phyloP scores from a whole-genome alignment of 305 asterid species.

The Fraxinus xanthoxyloides region DNA sequence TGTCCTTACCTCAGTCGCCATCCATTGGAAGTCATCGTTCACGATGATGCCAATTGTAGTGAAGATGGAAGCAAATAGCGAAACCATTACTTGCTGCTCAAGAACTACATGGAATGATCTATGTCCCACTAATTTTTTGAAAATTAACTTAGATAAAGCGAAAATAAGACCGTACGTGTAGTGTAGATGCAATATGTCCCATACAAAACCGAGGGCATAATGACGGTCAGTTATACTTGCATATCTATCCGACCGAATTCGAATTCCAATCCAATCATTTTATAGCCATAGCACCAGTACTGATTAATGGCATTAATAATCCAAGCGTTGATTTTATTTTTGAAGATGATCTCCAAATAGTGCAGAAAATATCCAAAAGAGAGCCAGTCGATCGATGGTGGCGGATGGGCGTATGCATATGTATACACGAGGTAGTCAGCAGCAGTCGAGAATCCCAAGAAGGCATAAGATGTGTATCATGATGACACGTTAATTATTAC shows the following conservation, averaged over 20 bases:
- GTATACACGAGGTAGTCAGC: conserved; percentile 88
- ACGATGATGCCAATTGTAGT: conserved; percentile 59
- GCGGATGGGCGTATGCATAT: conserved; percentile 77
- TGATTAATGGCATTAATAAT: conserved; percentile 54
- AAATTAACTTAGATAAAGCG: conserved; percentile 67
- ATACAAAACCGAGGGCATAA: conserved; percentile 59
- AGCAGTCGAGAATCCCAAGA: conserved; percentile 65
- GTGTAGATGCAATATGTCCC: conserved; percentile 69
- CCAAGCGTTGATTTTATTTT: conserved; percentile 63
- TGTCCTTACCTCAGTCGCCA: conserved; percentile 54
- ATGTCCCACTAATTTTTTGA: conserved; percentile 53
- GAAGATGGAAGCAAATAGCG: conserved; percentile 58
- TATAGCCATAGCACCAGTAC: conserved; percentile 53
- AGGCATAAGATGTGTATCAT: conserved; percentile 34
- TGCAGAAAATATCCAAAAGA: conserved; percentile 58
- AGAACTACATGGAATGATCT: conserved; percentile 73
- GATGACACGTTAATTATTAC: too few species aligned
- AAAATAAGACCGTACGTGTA: conserved; percentile 68
- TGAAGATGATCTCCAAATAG: conserved; percentile 67
- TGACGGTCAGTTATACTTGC: conserved; percentile 34
- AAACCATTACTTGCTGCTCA: conserved; percentile 89
- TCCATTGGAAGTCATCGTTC: conserved; percentile 46
- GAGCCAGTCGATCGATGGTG: conserved; percentile 77
- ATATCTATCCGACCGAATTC: conserved; percentile 70
- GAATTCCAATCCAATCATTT: conserved; percentile 52